Percentiles rank a stretch among this genome's conserved stretches.
Evolutionary conservation across 2,329 filamentous ascomycete species (phyloP).

Genomic region (Sodiomyces alkalinus): DNA sequence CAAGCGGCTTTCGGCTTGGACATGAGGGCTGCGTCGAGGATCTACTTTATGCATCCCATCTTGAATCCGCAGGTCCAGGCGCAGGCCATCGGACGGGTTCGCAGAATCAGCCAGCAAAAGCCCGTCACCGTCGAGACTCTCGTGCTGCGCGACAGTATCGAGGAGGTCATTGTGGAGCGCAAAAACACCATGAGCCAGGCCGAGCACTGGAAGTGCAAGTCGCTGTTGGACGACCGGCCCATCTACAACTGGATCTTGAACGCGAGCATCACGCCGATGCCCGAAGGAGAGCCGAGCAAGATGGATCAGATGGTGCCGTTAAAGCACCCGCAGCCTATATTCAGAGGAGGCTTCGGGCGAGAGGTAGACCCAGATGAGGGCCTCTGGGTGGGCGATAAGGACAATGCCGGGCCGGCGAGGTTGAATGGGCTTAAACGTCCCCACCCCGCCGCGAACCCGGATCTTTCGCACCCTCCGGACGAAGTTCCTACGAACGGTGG

Average conservation of each 20-base stretch:
- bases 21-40: conserved; percentile 64
- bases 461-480: too few species aligned
- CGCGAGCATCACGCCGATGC: conserved; percentile 25
- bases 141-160: conserved; percentile 64
- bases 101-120: conserved; percentile 70
- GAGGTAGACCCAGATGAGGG: conserved; percentile 28
- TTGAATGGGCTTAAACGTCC: too few species aligned
- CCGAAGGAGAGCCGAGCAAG: conserved; percentile 14
- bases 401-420: not conserved
- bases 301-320: conserved; percentile 34
- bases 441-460: too few species aligned
- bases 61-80: conserved; percentile 74
- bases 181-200: conserved; percentile 59
- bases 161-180: conserved; percentile 67
- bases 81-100: conserved; percentile 81
- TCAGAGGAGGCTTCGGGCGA: conserved; percentile 32
- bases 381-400: not conserved
- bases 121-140: conserved; percentile 76
- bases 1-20: conserved; percentile 83
- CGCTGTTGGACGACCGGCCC: conserved; percentile 39
- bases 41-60: conserved; percentile 83
- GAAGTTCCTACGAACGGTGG: too few species aligned
- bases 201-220: conserved; percentile 39
- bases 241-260: conserved; percentile 47
- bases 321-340: conserved; percentile 29